Conservation (phyloP, 1,139 yeast species). For the Scheffersomyces stambukii region DNA sequence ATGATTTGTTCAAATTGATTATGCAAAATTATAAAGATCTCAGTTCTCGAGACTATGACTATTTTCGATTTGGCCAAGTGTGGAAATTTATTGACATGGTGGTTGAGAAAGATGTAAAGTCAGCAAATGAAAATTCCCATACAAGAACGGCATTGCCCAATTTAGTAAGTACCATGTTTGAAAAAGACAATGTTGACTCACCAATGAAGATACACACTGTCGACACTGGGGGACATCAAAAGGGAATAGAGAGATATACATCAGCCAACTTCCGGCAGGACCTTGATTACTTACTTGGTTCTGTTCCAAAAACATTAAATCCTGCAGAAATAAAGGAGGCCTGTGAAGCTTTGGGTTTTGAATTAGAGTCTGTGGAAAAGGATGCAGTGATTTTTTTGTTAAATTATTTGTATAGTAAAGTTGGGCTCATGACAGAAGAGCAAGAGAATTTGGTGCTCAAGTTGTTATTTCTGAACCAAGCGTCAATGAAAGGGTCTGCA, state of each 20-base stretch:
- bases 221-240: no score
- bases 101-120: slow-evolving; percentile 17
- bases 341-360: slow-evolving; percentile 8
- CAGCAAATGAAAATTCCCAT: background rate
- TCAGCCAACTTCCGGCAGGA: slow-evolving; percentile 25
- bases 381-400: slow-evolving; percentile 2
- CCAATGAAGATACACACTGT: slow-evolving; percentile 29
- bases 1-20: slow-evolving; percentile 33
- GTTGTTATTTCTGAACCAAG: slow-evolving; percentile 18
- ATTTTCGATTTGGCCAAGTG: slow-evolving; percentile 26
- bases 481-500: slow-evolving; percentile 12
- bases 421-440: slow-evolving; percentile 7
- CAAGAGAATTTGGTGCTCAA: slow-evolving; percentile 11
- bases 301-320: slow-evolving; percentile 10
- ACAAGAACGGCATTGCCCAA: slow-evolving; percentile 1
- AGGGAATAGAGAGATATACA: slow-evolving; percentile 20
- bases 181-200: slow-evolving; percentile 30
- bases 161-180: slow-evolving; percentile 9
- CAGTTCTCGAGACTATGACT: slow-evolving; percentile 28
- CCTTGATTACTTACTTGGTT: slow-evolving; percentile 18
- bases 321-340: slow-evolving; percentile 18
- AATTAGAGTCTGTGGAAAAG: slow-evolving; percentile 1
- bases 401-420: slow-evolving; percentile 5
- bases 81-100: slow-evolving; percentile 38
- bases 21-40: slow-evolving; percentile 34